Evolutionary conservation across 495 filamentous ascomycete species (phyloP), one percentile per base, ranked within the genome.

Genomic region (Neurospora sp.): DNA sequence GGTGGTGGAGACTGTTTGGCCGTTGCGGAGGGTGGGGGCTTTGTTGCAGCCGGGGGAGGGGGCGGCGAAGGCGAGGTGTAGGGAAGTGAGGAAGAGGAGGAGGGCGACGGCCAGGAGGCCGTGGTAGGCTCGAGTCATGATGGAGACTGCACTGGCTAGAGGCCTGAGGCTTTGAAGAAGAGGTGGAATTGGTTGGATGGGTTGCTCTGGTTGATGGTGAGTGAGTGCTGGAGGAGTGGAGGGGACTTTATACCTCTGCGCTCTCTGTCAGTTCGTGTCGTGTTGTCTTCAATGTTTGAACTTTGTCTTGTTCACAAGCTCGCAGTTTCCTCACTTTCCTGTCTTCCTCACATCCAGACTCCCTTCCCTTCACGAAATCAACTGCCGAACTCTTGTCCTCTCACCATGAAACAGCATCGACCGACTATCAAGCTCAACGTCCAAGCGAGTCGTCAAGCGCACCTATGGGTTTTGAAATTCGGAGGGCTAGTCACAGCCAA

Each of bases 1-100:
- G 54, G 14, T 62, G 8, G 59, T 81, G 39, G 81, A 76, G 37
- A 75, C 80, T 75, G 82, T 79, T 41, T 76, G 71, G 46, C 79
- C 77, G 70, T 72, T 77, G 59, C 54, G 72, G 59, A 84, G 77
- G 31, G 81, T 81, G 1, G 81, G 77, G 7, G 69, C 48, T 73
- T 83, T 85, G 74, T 83, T 81, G 70, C 84, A 86, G 71, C 84
- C 84, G 3, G 83, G 70, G 18, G 84, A 83, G 37, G 74, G 66
- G 44, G 69, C 75, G 11, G 75, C 74, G 12, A 4, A 0, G 23
- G 10, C 11, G 20, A 54, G 1, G 20, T 11, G 44, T 7, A 4
- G 39, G 23, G 35, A 12, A 6, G 23, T 2, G 7, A 12, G 3
- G 54, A 27, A 8, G 54, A 62, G 54, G 27, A 62, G 54, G 23